Evolutionary conservation across 345 rosid genomes (phyloP), one percentile per base, ranked within the genome.

Genomic region (Punica granatum): DNA sequence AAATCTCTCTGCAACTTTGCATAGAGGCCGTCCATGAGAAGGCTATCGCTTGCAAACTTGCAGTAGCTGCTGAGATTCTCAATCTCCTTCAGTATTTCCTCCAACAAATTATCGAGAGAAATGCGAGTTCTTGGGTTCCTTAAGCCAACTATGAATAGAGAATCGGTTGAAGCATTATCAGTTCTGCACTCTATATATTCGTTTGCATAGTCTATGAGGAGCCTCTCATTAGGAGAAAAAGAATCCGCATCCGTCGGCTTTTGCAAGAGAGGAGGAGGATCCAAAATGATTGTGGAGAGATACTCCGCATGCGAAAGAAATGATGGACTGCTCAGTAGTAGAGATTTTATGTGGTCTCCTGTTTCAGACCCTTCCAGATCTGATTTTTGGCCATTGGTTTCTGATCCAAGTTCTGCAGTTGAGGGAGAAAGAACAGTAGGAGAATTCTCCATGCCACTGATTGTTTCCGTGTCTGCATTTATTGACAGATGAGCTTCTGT

Each of bases 171-270:
- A 69, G 82, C 77, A 1, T 75, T 72, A 67, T 75, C 71, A 72
- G 89, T 85, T 77, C 73, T 84, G 13, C 80, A 81, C 67, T 63
- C 79, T 23, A 82, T 63, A 64, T 82, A 79, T 76, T 91, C 99
- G 53, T 79, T 82, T 56, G 95, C 88, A 34, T 80, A 89, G 70
- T 88, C 95, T 64, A 85, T 63, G 59, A 72, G 80, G 71, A 87
- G 86, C 78, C 67, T 81, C 64, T 65, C 68, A 25, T 77, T 71
- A 23, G 75, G 69, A 33, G 58, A 66, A 28, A 46, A 46, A 18
- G 64, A 42, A 59, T 63, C 74, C 19, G 4, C 61, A 56, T 2
- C 10, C 18, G 4, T 12, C 14, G 58, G 8, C 21, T 59, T 69
- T 32, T 60, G 59, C 12, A 36, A 42, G 31, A 69, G 42, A 39